Evolutionary conservation across 768 basidiomycete genomes (phyloP).

Genomic region (Omphalotus guepiniiformis): DNA sequence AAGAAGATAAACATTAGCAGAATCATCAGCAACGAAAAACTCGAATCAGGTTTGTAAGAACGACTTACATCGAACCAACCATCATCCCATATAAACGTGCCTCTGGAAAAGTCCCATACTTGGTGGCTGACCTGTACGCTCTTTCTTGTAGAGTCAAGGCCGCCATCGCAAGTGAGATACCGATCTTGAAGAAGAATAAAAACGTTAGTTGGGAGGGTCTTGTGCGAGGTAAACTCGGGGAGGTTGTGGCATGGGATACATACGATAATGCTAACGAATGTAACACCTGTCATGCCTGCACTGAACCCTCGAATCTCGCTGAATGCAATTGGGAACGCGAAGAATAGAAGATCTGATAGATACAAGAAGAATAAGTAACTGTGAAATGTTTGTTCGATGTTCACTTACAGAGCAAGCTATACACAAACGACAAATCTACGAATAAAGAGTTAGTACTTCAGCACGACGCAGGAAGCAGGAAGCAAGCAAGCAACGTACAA

Average conservation of each 20-base stretch:
- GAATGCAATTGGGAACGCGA: conserved; percentile 42
- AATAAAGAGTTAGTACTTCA: neutral
- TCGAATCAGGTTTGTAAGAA: neutral
- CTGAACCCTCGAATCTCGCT: conserved; percentile 35
- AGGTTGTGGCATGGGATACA: conserved; percentile 12
- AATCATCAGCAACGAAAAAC: neutral
- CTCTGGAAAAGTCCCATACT: conserved; percentile 36
- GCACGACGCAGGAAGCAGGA: neutral
- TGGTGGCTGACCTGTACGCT: conserved; percentile 27
- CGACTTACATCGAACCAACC: conserved; percentile 32
- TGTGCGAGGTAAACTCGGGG: neutral
- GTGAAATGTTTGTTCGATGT: neutral
- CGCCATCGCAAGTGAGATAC: conserved; percentile 27
- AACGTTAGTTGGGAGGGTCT: neutral
- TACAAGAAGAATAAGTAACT: neutral
- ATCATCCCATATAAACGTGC: conserved; percentile 40
- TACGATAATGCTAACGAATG: conserved; percentile 42
- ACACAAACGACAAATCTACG: conserved; percentile 40
- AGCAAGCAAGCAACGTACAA: conserved; percentile 27
- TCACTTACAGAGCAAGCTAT: conserved; percentile 33
- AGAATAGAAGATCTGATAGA: conserved; percentile 33
- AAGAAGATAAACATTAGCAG: neutral
- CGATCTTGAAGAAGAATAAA: conserved; percentile 21
- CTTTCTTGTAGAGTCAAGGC: conserved; percentile 32
- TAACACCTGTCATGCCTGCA: conserved; percentile 34